Evolutionary conservation across 495 filamentous ascomycete species (phyloP), one percentile per base, ranked within the genome.

Genomic region (Hamigera avellanea): DNA sequence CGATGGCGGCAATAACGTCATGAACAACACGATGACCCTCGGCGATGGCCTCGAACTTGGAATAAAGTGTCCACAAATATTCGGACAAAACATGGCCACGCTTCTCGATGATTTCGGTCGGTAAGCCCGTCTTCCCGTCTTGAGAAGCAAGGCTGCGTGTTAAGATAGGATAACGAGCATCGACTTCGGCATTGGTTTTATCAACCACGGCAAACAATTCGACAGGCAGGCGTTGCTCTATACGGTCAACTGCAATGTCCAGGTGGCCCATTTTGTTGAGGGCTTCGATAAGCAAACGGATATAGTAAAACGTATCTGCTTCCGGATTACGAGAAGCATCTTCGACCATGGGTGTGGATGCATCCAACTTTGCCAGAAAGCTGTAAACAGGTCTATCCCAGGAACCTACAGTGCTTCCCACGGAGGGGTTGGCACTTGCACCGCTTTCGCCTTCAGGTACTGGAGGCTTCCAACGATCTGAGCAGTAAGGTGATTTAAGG

Each of bases 1-100:
- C 69, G 44, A 96, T 84, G 0, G 76, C 83, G 28, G 75, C 75
- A 42, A 95, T 74, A 30, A 89, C 79, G 56, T 99, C 91, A 52
- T 95, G 86, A 33, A 96, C 71, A 2, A 93, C 83, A 33, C 91
- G 81, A 49, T 99, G 93, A 10, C 91, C 81, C 57, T 99, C 91
- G 10, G 86, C 86, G 43, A 99, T 95, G 12, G 93, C 78, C 52
- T 95, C 91, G 48, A 99, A 94, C 45, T 95, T 93, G 12, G 88
- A 85, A 58, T 93, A 99, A 0, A 99, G 59, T 1, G 87, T 89
- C 76, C 76, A 87, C 6, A 99, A 64, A 23, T 93, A 74, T 48
- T 99, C 91, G 36, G 86, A 78, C 23, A 99, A 75, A 14, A 93
- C 81, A 48, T 80, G 79, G 13, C 79, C 83, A 6, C 82, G 73